phyloP scores from a whole-genome alignment of 2,329 filamentous ascomycete species.

The Dothistroma septosporum region DNA sequence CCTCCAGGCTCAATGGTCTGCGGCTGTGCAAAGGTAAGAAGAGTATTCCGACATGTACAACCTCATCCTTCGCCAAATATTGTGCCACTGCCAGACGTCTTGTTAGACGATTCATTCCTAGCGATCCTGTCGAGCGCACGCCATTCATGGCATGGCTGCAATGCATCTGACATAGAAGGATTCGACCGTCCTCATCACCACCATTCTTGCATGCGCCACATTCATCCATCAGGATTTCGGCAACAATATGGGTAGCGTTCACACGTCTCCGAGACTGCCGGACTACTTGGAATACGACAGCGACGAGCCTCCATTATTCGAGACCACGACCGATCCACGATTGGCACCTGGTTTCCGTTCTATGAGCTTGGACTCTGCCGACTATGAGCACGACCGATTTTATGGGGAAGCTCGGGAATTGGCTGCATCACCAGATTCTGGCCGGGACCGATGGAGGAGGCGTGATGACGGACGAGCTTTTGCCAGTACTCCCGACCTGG shows the following conservation, averaged over 20 bases:
- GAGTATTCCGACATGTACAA: background rate
- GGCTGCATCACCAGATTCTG: background rate
- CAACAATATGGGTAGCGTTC: background rate
- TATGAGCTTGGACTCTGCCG: constrained; percentile 16
- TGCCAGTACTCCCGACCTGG: constrained; percentile 22
- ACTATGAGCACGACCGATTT: constrained; percentile 18
- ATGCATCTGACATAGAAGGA: too few species aligned
- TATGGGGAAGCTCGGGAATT: background rate
- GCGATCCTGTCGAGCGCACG: too few species aligned
- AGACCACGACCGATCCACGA: background rate
- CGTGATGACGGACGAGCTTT: constrained; percentile 22
- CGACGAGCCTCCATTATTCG: background rate
- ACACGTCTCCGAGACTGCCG: background rate
- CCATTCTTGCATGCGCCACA: background rate
- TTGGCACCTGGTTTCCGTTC: constrained; percentile 20
- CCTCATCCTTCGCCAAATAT: background rate
- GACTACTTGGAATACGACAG: background rate
- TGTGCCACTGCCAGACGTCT: background rate
- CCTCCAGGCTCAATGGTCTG: background rate
- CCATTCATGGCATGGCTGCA: too few species aligned
- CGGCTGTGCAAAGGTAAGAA: background rate
- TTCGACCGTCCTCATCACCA: background rate
- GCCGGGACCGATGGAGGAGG: background rate
- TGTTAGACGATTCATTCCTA: too few species aligned
- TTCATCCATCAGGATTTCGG: background rate